A percentile compares a stretch with the other conserved stretches of the same genome.
These are phyloP conservation scores for Vaucheria bursata DNA, from an alignment of 352 stramenopile species.

Conservation along the genomic window DNA sequence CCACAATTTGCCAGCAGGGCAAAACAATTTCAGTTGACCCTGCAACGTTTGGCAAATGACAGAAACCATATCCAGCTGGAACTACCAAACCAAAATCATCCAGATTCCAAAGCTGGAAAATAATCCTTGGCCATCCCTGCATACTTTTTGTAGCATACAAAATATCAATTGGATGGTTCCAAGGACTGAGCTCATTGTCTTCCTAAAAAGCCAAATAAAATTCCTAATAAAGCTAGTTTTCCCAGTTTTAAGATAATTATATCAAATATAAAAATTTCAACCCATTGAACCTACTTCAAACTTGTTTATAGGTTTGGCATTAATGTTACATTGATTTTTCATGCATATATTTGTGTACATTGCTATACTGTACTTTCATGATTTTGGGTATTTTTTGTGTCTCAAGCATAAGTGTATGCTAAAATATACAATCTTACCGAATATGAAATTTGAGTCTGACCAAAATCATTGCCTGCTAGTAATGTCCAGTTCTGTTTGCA, in stretches of 20 bases:
- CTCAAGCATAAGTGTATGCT: too few relatives aligned
- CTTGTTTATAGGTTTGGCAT: too few relatives aligned
- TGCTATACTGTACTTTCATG: too few relatives aligned
- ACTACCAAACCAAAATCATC: slow-evolving; percentile 27
- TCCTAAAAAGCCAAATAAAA: too few relatives aligned
- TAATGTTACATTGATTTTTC: too few relatives aligned
- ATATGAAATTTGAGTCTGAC: slow-evolving; percentile 38
- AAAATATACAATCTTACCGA: too few relatives aligned
- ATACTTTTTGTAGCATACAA: slow-evolving; percentile 49
- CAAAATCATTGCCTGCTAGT: slow-evolving; percentile 28
- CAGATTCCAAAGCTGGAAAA: slow-evolving; percentile 40
- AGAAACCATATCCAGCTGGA: slow-evolving; percentile 31
- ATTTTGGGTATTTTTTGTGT: too few relatives aligned
- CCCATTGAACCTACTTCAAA: too few relatives aligned
- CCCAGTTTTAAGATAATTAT: too few relatives aligned
- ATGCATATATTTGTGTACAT: too few relatives aligned
- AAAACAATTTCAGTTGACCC: slow-evolving; percentile 24
- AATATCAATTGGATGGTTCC: slow-evolving; percentile 44
- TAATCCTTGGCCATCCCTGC: slow-evolving; percentile 38
- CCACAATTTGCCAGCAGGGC: slow-evolving; percentile 29
- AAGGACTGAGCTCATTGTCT: slow-evolving; percentile 22
- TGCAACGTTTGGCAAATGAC: slow-evolving; percentile 21
- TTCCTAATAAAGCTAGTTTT: too few relatives aligned
- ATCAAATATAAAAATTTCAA: too few relatives aligned
- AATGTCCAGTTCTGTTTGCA: slow-evolving; percentile 38